phyloP scores from a whole-genome alignment of 2,329 filamentous ascomycete species.

The Pseudofabraea citricarpa region DNA sequence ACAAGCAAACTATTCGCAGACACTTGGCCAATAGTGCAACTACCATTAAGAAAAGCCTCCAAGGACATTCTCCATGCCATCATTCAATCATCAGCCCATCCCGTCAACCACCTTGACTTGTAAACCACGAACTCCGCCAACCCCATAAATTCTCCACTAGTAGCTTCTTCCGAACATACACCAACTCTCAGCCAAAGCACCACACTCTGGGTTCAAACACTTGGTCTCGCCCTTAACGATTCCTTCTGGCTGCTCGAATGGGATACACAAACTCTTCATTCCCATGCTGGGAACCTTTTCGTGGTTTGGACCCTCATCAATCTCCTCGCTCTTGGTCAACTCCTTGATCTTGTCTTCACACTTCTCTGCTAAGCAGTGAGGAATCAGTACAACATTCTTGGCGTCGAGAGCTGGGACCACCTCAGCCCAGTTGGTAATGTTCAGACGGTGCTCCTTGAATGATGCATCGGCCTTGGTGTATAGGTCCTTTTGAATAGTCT shows the following conservation, averaged over 20 bases:
- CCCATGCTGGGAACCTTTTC: conserved; percentile 66
- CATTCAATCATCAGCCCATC: neutral
- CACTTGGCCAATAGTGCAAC: too few relatives aligned
- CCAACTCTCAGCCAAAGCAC: conserved; percentile 72
- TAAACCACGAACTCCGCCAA: neutral
- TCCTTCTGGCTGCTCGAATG: conserved; percentile 81
- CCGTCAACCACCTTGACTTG: neutral
- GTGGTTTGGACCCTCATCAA: conserved; percentile 30
- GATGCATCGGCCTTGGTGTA: conserved; percentile 66
- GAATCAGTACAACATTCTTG: conserved; percentile 91
- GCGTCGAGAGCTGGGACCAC: conserved; percentile 85
- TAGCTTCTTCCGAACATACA: conserved; percentile 80
- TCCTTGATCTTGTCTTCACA: conserved; percentile 97
- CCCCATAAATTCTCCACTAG: conserved; percentile 16
- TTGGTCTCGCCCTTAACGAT: conserved; percentile 78
- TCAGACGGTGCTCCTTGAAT: conserved; percentile 75
- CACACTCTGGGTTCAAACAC: conserved; percentile 87
- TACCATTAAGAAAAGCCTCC: neutral
- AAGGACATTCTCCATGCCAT: neutral
- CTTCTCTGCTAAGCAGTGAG: conserved; percentile 74
- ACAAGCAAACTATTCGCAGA: too few relatives aligned
- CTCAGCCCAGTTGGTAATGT: conserved; percentile 82
- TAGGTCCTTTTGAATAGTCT: conserved; percentile 85
- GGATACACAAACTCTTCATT: conserved; percentile 72
- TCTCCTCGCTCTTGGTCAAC: conserved; percentile 70